Conservation (phyloP, 2,329 filamentous ascomycete genomes). For the Colletotrichum caudatum region DNA sequence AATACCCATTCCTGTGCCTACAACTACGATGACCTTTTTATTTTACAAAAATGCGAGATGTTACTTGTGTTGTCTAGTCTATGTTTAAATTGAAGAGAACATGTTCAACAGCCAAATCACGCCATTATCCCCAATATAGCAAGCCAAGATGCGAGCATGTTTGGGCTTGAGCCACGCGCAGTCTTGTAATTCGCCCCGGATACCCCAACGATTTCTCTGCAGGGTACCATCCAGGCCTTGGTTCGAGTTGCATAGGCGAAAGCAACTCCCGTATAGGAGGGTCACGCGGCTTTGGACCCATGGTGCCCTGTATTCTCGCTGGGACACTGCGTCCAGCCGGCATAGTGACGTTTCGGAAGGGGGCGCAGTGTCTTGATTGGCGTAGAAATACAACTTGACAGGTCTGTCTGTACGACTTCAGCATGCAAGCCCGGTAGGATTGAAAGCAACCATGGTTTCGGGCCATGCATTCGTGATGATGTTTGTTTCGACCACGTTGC, state of each 20-base stretch:
- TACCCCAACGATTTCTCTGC: constrained; percentile 1
- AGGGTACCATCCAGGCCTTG: not conserved
- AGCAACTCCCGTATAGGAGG: constrained; percentile 12
- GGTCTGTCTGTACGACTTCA: not conserved
- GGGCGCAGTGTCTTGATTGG: not conserved
- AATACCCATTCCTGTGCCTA: constrained; percentile 24
- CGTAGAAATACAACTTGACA: not conserved
- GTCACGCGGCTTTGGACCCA: constrained; percentile 11
- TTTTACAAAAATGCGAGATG: not conserved
- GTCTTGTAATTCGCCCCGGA: not conserved
- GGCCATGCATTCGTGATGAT: not conserved
- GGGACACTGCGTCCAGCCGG: not conserved
- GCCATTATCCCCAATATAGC: not conserved
- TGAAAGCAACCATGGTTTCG: not conserved
- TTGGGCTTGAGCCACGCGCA: constrained; percentile 6
- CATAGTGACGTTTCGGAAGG: not conserved
- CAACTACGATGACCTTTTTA: not conserved
- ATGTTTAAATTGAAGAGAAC: not conserved
- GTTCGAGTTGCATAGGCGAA: constrained; percentile 20
- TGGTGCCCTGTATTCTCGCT: not conserved
- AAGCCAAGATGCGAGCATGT: not conserved
- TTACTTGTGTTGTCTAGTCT: not conserved
- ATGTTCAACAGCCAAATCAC: not conserved
- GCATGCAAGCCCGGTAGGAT: not conserved
- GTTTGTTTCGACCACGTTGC: not conserved